A percentile compares a stretch with the other conserved stretches of the same genome.
These are phyloP conservation scores for Leccinum incarnatum DNA, from an alignment of 768 basidiomycete genomes.

Conservation along the genomic window DNA sequence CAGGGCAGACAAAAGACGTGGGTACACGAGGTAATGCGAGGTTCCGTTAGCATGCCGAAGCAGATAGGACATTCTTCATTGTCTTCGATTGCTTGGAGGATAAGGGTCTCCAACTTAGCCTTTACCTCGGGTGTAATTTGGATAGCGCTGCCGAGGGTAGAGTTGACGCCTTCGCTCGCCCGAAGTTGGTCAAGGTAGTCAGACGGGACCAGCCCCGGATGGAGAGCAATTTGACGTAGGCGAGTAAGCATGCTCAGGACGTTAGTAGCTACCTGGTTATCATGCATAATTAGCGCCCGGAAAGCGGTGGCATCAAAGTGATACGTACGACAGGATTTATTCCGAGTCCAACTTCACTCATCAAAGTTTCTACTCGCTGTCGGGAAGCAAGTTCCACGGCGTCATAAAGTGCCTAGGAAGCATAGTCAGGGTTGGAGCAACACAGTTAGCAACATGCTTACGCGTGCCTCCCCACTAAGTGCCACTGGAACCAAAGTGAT, in stretches of 20 bases:
- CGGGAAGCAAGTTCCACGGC: constrained; percentile 62
- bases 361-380: constrained; percentile 55
- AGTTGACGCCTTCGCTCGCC: constrained; percentile 25
- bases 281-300: constrained; percentile 2
- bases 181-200: constrained; percentile 68
- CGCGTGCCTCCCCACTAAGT: constrained; percentile 62
- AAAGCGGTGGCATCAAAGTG: not conserved
- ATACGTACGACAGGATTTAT: constrained; percentile 40
- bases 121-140: constrained; percentile 54
- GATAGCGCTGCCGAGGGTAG: constrained; percentile 21
- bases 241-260: constrained; percentile 84
- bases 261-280: constrained; percentile 57
- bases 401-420: constrained; percentile 59
- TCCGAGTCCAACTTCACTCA: constrained; percentile 38
- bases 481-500: constrained; percentile 72
- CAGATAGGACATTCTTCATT: constrained; percentile 83
- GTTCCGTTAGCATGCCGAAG: constrained; percentile 55
- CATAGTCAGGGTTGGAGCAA: not conserved
- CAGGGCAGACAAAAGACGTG: constrained; percentile 74
- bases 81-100: constrained; percentile 72
- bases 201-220: constrained; percentile 70
- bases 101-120: constrained; percentile 50
- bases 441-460: constrained; percentile 30
- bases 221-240: constrained; percentile 77
- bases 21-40: constrained; percentile 70